A percentile compares a stretch with the other conserved stretches of the same genome.
Evolutionary conservation across 768 basidiomycete species (phyloP).

Genomic region (Auricularia sp.): DNA sequence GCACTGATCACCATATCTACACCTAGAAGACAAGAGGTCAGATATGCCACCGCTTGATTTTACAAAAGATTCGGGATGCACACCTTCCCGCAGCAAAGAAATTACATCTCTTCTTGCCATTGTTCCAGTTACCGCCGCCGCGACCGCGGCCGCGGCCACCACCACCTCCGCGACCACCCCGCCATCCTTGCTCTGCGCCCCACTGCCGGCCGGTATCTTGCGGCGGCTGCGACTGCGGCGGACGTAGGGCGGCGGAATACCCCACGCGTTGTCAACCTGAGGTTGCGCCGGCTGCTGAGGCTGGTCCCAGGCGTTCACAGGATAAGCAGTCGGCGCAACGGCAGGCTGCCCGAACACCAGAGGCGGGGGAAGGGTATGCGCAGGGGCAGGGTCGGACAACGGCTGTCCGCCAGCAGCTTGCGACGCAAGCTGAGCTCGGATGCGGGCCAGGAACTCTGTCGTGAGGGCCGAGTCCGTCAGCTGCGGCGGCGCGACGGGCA

Average conservation of each 20-base stretch:
- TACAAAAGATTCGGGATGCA: conserved; percentile 43
- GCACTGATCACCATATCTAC: conserved; percentile 82
- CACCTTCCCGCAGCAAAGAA: conserved; percentile 89
- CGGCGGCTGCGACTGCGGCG: not conserved
- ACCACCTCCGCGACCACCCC: conserved; percentile 31
- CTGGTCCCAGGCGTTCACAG: too few relatives aligned
- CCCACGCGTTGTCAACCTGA: too few relatives aligned
- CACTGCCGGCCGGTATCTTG: not conserved
- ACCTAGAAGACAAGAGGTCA: conserved; percentile 49
- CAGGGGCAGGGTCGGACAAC: not conserved
- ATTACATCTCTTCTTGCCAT: conserved; percentile 78
- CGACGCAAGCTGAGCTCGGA: too few relatives aligned
- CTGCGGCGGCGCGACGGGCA: too few relatives aligned
- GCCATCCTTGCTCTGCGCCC: not conserved
- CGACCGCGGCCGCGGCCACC: conserved; percentile 53
- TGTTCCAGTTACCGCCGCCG: conserved; percentile 38
- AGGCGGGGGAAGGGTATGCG: too few relatives aligned
- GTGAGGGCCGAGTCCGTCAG: too few relatives aligned
- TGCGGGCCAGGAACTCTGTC: too few relatives aligned
- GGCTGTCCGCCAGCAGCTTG: too few relatives aligned
- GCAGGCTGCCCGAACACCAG: too few relatives aligned
- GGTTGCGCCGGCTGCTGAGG: too few relatives aligned
- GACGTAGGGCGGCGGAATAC: too few relatives aligned
- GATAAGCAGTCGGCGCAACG: too few relatives aligned
- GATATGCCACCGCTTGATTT: conserved; percentile 19